Base-by-base conservation (phyloP, 352 stramenopile genomes). In the Globisporangium nodosum region DNA sequence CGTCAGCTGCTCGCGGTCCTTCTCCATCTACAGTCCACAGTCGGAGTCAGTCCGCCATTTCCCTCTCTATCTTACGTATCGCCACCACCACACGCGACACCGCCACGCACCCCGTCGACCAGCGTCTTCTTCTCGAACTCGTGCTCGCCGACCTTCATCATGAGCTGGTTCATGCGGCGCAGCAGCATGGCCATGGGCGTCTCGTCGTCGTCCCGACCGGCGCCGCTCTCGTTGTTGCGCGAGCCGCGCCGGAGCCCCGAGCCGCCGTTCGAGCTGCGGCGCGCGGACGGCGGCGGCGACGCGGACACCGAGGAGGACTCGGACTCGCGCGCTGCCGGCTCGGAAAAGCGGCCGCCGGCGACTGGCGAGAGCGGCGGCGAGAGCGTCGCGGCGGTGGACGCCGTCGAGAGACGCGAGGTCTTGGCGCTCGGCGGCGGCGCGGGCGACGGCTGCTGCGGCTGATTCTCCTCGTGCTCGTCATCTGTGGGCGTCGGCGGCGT, bases 91-190 rank as follows among this genome's bases (percentile, higher is more conserved):
- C 24, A 27, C 24, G 24, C 24, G 24, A 27, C 24, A 27, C 24
- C 24, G 24, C 24, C 24, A 61, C 62, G 30, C 56, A 86, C 76
- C 63, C 74, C 68, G 45, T 90, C 78, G 46, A 92, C 81, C 27
- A 93, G 76, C 63, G 72, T 88, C 61, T 89, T 90, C 73, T 93
- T 93, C 66, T 93, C 84, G 48, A 92, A 93, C 62, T 93, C 84
- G 71, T 92, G 84, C 58, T 93, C 81, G 50, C 84, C 84, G 11
- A 84, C 81, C 60, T 89, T 87, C 51, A 93, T 68, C 81, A 92
- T 91, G n/a, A 93, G 69, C 43, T 78, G 72, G 64, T 93, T 93
- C 54, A 93, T 71, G 42, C 84, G 69, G 45, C 85, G 86, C 15
- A 93, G 64, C 54, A 93, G 66, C 84, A 93, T 92, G 8, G 69